Percentiles rank a stretch among this genome's conserved stretches.
Conservation (phyloP, 495 filamentous ascomycete genomes). For the Daldinia caldariorum region DNA sequence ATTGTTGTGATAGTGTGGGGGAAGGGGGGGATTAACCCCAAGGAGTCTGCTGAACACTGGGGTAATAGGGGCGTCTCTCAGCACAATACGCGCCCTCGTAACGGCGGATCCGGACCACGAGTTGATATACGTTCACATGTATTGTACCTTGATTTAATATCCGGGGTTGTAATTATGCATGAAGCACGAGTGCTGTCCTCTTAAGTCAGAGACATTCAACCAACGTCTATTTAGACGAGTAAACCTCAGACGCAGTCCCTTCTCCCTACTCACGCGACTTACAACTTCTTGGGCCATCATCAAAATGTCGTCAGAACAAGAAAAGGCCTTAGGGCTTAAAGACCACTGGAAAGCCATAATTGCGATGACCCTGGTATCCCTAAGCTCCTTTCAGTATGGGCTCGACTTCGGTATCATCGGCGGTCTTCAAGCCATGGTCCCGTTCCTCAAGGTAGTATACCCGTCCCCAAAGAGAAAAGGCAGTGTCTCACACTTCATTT, state of each 20-base stretch:
- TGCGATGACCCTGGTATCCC: slow-evolving; percentile 60
- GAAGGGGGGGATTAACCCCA: slow-evolving; percentile 14
- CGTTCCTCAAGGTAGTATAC: slow-evolving; percentile 61
- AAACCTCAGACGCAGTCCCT: background rate
- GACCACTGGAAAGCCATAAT: slow-evolving; percentile 55
- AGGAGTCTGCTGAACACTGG: slow-evolving; percentile 19
- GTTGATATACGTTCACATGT: background rate
- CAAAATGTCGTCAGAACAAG: slow-evolving; percentile 41
- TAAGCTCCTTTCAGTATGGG: slow-evolving; percentile 70
- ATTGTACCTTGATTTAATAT: slow-evolving; percentile 9
- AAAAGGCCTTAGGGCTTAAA: slow-evolving; percentile 41
- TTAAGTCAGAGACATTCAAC: slow-evolving; percentile 11
- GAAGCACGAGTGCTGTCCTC: slow-evolving; percentile 9
- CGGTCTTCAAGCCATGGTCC: slow-evolving; percentile 69
- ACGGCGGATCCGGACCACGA: slow-evolving; percentile 29
- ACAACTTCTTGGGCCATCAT: background rate
- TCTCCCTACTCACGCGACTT: slow-evolving; percentile 8
- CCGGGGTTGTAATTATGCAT: slow-evolving; percentile 9
- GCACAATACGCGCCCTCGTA: slow-evolving; percentile 1
- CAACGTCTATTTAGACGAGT: background rate
- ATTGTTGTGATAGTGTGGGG: slow-evolving; percentile 30
- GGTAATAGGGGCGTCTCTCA: slow-evolving; percentile 10
- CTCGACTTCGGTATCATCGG: slow-evolving; percentile 70
- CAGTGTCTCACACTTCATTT: background rate
- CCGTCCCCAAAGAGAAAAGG: background rate